Evolutionary conservation across 768 basidiomycete genomes (phyloP).

Genomic region (Tulasnella sp.): DNA sequence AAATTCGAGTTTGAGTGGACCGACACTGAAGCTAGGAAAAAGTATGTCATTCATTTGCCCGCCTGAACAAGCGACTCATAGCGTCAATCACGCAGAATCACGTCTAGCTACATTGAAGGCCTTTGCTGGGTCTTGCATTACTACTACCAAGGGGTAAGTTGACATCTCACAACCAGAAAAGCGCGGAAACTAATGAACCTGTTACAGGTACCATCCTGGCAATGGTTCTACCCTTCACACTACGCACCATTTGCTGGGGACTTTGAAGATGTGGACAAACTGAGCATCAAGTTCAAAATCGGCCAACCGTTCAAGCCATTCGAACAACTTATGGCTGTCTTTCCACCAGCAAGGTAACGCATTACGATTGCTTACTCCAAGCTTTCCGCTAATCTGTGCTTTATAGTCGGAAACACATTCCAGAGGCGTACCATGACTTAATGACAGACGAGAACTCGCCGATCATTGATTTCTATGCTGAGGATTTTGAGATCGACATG

Average conservation of each 20-base stretch:
- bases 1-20: slow-evolving; percentile 73
- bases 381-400: slow-evolving; percentile 13
- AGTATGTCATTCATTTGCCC: slow-evolving; percentile 37
- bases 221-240: slow-evolving; percentile 98
- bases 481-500: slow-evolving; percentile 94
- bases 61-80: background rate
- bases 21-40: slow-evolving; percentile 64
- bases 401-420: slow-evolving; percentile 77
- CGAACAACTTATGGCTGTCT: slow-evolving; percentile 97
- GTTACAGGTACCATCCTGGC: slow-evolving; percentile 80
- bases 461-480: slow-evolving; percentile 93
- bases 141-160: slow-evolving; percentile 92
- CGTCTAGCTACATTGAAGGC: slow-evolving; percentile 84
- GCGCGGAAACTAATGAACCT: background rate
- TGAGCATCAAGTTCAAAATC: slow-evolving; percentile 70
- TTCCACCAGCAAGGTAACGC: slow-evolving; percentile 78
- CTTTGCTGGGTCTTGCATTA: slow-evolving; percentile 93
- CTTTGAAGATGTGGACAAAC: slow-evolving; percentile 67
- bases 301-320: slow-evolving; percentile 93
- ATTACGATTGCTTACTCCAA: slow-evolving; percentile 21
- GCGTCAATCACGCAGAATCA: slow-evolving; percentile 46
- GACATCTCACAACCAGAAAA: slow-evolving; percentile 22
- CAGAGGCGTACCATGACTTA: slow-evolving; percentile 70
- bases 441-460: slow-evolving; percentile 85
- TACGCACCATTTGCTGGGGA: slow-evolving; percentile 98